These are phyloP conservation scores for Hygrocybe punicea DNA, from an alignment of 768 basidiomycete species.

Conservation along the genomic window DNA sequence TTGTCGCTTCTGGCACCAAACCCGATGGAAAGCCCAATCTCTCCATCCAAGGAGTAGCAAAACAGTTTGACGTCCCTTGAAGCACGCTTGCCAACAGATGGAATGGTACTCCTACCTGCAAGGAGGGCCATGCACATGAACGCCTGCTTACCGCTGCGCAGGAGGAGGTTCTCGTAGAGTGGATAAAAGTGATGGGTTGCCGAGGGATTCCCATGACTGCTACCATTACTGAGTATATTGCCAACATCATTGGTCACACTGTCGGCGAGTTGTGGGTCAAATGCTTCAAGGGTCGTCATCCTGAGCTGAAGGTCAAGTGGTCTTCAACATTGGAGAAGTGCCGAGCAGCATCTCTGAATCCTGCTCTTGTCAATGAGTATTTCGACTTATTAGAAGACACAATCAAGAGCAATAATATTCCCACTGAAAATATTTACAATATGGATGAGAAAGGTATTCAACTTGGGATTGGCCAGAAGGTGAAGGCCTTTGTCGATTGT, in stretches of 20 bases:
- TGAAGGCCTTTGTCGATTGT: conserved; percentile 22
- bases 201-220: conserved; percentile 21
- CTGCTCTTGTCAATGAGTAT: conserved; percentile 22
- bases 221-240: conserved; percentile 17
- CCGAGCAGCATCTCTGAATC: conserved; percentile 34
- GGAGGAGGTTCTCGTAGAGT: conserved; percentile 25
- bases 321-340: conserved; percentile 10
- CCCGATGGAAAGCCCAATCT: conserved; percentile 8
- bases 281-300: conserved; percentile 6
- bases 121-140: conserved; percentile 16
- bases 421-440: conserved; percentile 29
- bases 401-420: conserved; percentile 22
- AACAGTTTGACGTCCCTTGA: conserved; percentile 15
- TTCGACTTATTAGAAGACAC: conserved; percentile 22
- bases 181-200: conserved; percentile 19
- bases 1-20: conserved; percentile 4
- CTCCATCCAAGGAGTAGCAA: conserved; percentile 17
- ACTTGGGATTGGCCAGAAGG: conserved; percentile 22
- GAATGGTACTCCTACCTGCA: not conserved
- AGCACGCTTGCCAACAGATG: conserved; percentile 1
- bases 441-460: conserved; percentile 35
- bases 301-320: conserved; percentile 21
- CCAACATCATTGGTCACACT: conserved; percentile 8
- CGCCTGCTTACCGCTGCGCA: conserved; percentile 19
- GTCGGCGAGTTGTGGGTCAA: conserved; percentile 10